Percentiles rank a stretch among this genome's conserved stretches.
Conservation (phyloP, 768 basidiomycete species). For the Leccinum disarticulatum region DNA sequence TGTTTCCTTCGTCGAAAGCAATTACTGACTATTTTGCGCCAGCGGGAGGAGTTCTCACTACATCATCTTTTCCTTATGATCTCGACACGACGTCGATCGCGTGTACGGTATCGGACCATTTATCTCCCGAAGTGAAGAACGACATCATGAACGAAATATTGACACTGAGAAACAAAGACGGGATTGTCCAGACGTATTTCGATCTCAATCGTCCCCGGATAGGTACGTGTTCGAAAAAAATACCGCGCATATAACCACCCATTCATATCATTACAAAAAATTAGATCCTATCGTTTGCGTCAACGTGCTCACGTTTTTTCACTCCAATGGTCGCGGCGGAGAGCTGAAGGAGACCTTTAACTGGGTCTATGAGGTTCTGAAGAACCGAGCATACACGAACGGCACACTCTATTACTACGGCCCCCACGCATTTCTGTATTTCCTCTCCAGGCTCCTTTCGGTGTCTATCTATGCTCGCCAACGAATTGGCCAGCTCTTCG, state of each 20-base stretch:
- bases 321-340: slow-evolving; percentile 19
- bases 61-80: slow-evolving; percentile 16
- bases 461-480: slow-evolving; percentile 18
- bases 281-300: slow-evolving; percentile 21
- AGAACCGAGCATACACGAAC: slow-evolving; percentile 22
- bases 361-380: slow-evolving; percentile 21
- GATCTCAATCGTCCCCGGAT: slow-evolving; percentile 22
- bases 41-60: slow-evolving; percentile 13
- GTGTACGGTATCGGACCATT: slow-evolving; percentile 17
- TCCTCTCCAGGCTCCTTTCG: slow-evolving; percentile 22
- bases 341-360: slow-evolving; percentile 22
- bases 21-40: neutral
- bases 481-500: slow-evolving; percentile 13
- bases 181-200: slow-evolving; percentile 23
- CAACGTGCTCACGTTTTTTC: slow-evolving; percentile 22
- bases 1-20: neutral
- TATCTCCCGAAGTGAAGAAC: slow-evolving; percentile 16
- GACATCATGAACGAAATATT: slow-evolving; percentile 25
- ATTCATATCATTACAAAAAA: neutral
- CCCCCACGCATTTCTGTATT: slow-evolving; percentile 19
- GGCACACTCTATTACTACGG: slow-evolving; percentile 23
- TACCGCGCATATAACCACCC: neutral
- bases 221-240: slow-evolving; percentile 9
- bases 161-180: slow-evolving; percentile 18
- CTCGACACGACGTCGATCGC: slow-evolving; percentile 22